Evolutionary conservation across 1,284 basidiomycete species (phyloP).

Genomic region (Baeospora myosura): DNA sequence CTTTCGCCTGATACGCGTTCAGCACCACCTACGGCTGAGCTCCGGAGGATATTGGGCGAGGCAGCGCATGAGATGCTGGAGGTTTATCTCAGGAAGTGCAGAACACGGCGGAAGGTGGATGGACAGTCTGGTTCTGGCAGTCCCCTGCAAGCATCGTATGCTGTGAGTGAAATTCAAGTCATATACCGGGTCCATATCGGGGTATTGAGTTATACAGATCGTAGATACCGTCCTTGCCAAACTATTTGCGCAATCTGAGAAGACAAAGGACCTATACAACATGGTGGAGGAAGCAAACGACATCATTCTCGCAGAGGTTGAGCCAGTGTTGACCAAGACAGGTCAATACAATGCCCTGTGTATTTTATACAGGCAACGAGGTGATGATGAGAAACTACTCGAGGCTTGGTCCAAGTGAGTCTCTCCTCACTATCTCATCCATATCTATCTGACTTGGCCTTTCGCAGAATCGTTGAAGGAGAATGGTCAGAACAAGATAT

Average conservation of each 20-base stretch:
- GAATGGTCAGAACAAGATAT: slow-evolving; percentile 60
- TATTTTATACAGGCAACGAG: slow-evolving; percentile 52
- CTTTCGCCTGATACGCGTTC: slow-evolving; percentile 63
- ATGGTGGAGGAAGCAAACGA: slow-evolving; percentile 55
- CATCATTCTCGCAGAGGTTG: slow-evolving; percentile 59
- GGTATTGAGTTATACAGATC: slow-evolving; percentile 34
- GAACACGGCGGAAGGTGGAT: slow-evolving; percentile 22
- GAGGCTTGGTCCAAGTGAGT: slow-evolving; percentile 57
- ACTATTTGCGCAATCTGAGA: slow-evolving; percentile 59
- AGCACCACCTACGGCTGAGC: slow-evolving; percentile 61
- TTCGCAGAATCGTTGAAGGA: slow-evolving; percentile 62
- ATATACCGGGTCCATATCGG: slow-evolving; percentile 17
- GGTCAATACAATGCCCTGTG: slow-evolving; percentile 61
- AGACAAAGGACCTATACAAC: slow-evolving; percentile 54
- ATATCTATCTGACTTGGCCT: slow-evolving; percentile 1
- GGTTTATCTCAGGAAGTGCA: slow-evolving; percentile 48
- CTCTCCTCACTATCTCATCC: too few relatives aligned
- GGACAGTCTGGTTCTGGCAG: slow-evolving; percentile 14
- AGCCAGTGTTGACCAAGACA: slow-evolving; percentile 44
- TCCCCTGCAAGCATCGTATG: slow-evolving; percentile 17
- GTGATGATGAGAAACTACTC: slow-evolving; percentile 54
- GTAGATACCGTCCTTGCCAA: slow-evolving; percentile 81
- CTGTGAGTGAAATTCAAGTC: slow-evolving; percentile 11
- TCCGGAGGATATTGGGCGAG: slow-evolving; percentile 49
- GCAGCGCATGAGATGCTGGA: slow-evolving; percentile 67